Evolutionary conservation across 1,284 basidiomycete genomes (phyloP).

Genomic region (Cryptococcus amylolentus): DNA sequence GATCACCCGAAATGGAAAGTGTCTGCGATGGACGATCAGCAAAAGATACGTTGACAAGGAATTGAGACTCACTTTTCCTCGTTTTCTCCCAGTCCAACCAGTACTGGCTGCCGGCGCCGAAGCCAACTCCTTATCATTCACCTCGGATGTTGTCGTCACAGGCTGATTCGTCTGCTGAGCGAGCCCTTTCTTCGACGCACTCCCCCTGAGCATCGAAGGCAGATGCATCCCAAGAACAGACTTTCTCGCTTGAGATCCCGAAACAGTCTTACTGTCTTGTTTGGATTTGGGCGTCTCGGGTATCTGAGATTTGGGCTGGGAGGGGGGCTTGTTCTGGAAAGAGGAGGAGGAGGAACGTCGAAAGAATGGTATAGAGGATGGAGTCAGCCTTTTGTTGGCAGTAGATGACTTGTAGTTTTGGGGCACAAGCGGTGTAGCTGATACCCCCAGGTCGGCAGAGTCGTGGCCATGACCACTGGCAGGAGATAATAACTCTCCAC

Average conservation of each 20-base stretch:
- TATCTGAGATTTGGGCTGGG: not conserved
- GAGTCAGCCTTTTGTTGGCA: slow-evolving; percentile 65
- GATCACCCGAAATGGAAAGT: slow-evolving; percentile 70
- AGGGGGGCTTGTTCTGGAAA: slow-evolving; percentile 55
- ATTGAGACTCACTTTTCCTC: slow-evolving; percentile 74
- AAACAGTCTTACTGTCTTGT: not conserved
- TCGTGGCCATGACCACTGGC: slow-evolving; percentile 10
- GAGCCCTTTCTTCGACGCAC: slow-evolving; percentile 69
- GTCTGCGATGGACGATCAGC: slow-evolving; percentile 56
- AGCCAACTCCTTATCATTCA: not conserved
- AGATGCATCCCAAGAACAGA: slow-evolving; percentile 59
- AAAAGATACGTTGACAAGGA: not conserved
- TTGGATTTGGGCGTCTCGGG: slow-evolving; percentile 21
- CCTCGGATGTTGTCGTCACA: too few species aligned
- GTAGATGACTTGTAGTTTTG: slow-evolving; percentile 9
- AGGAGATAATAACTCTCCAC: slow-evolving; percentile 23
- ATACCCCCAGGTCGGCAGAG: slow-evolving; percentile 6
- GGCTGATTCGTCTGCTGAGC: slow-evolving; percentile 19
- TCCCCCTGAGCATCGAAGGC: slow-evolving; percentile 74
- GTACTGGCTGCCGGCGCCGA: slow-evolving; percentile 49
- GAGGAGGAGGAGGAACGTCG: slow-evolving; percentile 86
- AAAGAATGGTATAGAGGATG: slow-evolving; percentile 94
- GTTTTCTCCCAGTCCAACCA: slow-evolving; percentile 78
- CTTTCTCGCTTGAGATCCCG: slow-evolving; percentile 35
- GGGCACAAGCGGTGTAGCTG: not conserved